Evolutionary conservation across 2,329 filamentous ascomycete species (phyloP).

Genomic region (Exophiala viscosa): DNA sequence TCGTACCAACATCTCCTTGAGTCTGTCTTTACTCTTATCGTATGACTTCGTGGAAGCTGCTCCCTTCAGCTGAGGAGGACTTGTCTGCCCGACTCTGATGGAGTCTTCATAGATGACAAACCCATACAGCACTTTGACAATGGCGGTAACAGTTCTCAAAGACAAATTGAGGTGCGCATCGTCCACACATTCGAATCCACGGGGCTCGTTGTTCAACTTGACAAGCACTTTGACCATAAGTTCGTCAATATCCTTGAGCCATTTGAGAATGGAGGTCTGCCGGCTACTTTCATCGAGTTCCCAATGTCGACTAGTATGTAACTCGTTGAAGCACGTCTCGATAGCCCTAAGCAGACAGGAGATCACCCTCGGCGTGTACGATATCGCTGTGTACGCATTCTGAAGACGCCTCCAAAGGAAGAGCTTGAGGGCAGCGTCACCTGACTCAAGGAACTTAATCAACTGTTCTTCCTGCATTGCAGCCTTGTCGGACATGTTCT

Average conservation of each 20-base stretch:
- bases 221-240: slow-evolving; percentile 68
- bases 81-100: slow-evolving; percentile 69
- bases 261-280: slow-evolving; percentile 67
- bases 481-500: slow-evolving; percentile 10
- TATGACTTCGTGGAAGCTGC: slow-evolving; percentile 40
- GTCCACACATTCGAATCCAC: slow-evolving; percentile 79
- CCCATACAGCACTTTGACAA: slow-evolving; percentile 73
- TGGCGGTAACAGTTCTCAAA: slow-evolving; percentile 65
- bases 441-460: slow-evolving; percentile 76
- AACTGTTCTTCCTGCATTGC: slow-evolving; percentile 58
- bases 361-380: slow-evolving; percentile 81
- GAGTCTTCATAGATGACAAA: slow-evolving; percentile 81
- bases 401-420: slow-evolving; percentile 90
- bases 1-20: slow-evolving; percentile 83
- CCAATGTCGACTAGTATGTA: slow-evolving; percentile 57
- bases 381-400: slow-evolving; percentile 80
- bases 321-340: slow-evolving; percentile 71
- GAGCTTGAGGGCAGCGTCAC: slow-evolving; percentile 75
- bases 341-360: slow-evolving; percentile 84
- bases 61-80: slow-evolving; percentile 57
- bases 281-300: slow-evolving; percentile 56
- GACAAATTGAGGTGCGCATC: slow-evolving; percentile 71
- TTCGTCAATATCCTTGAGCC: slow-evolving; percentile 75
- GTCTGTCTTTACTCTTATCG: slow-evolving; percentile 58
- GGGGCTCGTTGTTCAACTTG: slow-evolving; percentile 62